Conservation (phyloP, 1,284 basidiomycete species). For the Neonothopanus nambi region DNA sequence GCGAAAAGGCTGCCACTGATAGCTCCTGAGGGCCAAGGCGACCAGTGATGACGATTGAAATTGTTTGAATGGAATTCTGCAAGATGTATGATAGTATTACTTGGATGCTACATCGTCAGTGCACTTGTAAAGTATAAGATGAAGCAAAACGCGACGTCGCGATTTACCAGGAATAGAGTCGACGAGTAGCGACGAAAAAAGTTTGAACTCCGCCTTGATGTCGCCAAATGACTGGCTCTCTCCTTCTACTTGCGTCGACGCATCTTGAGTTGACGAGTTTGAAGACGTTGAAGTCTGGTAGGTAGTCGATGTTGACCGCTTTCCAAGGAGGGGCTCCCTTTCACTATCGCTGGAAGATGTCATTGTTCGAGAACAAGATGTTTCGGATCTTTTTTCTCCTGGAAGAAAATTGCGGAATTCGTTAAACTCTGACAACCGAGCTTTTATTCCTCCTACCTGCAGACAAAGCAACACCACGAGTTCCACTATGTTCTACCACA, state of each 20-base stretch:
- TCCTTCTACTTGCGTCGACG: constrained; percentile 24
- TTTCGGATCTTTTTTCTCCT: neutral
- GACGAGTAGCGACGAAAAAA: constrained; percentile 48
- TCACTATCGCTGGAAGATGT: constrained; percentile 16
- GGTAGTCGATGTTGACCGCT: neutral
- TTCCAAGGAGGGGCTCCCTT: constrained; percentile 27
- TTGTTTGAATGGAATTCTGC: constrained; percentile 73
- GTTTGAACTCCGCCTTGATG: constrained; percentile 33
- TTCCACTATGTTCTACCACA: no score
- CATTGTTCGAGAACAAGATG: neutral
- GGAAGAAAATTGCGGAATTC: neutral
- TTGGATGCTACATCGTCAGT: constrained; percentile 20
- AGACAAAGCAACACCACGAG: neutral
- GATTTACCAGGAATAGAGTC: constrained; percentile 56
- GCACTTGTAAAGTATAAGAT: no score
- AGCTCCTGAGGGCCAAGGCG: constrained; percentile 68
- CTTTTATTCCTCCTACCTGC: neutral
- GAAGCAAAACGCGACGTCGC: neutral
- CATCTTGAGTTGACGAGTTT: constrained; percentile 20
- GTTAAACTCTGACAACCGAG: no score
- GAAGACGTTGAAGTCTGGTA: constrained; percentile 17
- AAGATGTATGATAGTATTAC: constrained; percentile 67
- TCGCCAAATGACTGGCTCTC: constrained; percentile 18
- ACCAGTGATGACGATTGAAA: constrained; percentile 61
- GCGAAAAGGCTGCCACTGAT: constrained; percentile 68